These are phyloP conservation scores for Neurospora tetrasperma DNA, from an alignment of 495 filamentous ascomycete species.

Conservation along the genomic window DNA sequence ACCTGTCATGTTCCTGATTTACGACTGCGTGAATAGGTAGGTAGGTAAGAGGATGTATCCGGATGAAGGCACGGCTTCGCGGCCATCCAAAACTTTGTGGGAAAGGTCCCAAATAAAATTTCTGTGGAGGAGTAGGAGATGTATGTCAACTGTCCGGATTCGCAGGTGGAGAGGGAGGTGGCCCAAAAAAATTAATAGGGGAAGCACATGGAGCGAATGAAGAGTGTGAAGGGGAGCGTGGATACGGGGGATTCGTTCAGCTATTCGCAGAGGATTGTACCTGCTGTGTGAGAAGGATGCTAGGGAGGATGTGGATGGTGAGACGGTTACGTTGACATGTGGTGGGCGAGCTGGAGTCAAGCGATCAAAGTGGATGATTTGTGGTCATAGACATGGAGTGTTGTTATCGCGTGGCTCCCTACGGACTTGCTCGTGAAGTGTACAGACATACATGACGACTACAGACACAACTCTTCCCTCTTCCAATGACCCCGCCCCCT, in stretches of 20 bases:
- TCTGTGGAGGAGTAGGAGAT: slow-evolving; percentile 26
- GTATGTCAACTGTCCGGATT: slow-evolving; percentile 40
- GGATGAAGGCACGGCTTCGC: slow-evolving; percentile 12
- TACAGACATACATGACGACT: not conserved
- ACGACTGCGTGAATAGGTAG: slow-evolving; percentile 31
- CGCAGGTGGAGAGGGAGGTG: slow-evolving; percentile 24
- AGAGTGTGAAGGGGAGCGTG: slow-evolving; percentile 44
- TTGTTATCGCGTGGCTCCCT: not conserved
- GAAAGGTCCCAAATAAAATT: slow-evolving; percentile 24
- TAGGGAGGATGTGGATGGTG: not conserved
- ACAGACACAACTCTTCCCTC: not conserved
- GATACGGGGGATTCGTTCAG: slow-evolving; percentile 52
- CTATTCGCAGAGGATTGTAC: slow-evolving; percentile 37
- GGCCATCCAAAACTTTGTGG: slow-evolving; percentile 28
- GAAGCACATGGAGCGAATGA: slow-evolving; percentile 39
- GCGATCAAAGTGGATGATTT: not conserved
- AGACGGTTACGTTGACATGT: not conserved
- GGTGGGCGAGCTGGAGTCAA: not conserved
- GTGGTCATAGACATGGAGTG: not conserved
- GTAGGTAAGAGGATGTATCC: slow-evolving; percentile 19
- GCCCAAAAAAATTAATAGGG: slow-evolving; percentile 35
- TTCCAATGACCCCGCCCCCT: not conserved
- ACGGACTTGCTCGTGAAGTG: not conserved
- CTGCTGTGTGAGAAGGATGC: not conserved
- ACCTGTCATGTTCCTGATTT: slow-evolving; percentile 35